Base-by-base conservation (phyloP, 2,329 filamentous ascomycete genomes). In the Fusarium hostae region DNA sequence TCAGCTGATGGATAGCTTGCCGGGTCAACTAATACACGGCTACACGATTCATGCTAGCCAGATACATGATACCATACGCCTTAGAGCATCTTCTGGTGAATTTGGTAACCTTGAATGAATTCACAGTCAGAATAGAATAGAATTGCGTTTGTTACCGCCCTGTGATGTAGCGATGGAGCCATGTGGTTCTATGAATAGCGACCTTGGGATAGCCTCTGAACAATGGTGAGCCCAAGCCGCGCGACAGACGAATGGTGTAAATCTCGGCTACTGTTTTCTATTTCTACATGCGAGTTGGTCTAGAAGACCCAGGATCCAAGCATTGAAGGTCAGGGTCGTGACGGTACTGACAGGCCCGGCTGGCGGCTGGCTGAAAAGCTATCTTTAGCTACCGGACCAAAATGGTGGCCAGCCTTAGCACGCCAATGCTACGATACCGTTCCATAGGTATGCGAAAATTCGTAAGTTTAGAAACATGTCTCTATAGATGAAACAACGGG, bases 301-400 rank as follows among this genome's bases (percentile, higher is more conserved):
- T 51, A 18, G 35, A 32, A 45, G 28, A 34, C 41, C 16, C 10
- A 6, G 37, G 37, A 44, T 18, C 24, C 18, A n/a, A 28, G 30
- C 34, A 24, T 15, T 30, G n/a, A 11, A 47, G 34, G 26, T 16
- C 44, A 24, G 37, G 37, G 24, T 11, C 18, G 41, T 56, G 34
- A 47, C 26, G 28, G 28, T 50, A 24, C 26, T 22, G 32, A 34
- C 22, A 24, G 51, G n/a, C 22, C 40, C 26, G 35, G 50, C 30
- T 18, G 39, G 51, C 59, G 58, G 57, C 41, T 64, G 37, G 47
- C 30, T 13, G 35, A 44, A 41, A 40, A 52, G 34, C 70, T 70
- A 72, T 72, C 66, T 73, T 72, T 73, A 63, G 70, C 48, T 44
- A 56, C 26, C 22, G 22, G 54, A 50, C 50, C 54, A 32, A 39